Evolutionary conservation across 352 stramenopile species (phyloP).

Genomic region (Phytophthora sojae): DNA sequence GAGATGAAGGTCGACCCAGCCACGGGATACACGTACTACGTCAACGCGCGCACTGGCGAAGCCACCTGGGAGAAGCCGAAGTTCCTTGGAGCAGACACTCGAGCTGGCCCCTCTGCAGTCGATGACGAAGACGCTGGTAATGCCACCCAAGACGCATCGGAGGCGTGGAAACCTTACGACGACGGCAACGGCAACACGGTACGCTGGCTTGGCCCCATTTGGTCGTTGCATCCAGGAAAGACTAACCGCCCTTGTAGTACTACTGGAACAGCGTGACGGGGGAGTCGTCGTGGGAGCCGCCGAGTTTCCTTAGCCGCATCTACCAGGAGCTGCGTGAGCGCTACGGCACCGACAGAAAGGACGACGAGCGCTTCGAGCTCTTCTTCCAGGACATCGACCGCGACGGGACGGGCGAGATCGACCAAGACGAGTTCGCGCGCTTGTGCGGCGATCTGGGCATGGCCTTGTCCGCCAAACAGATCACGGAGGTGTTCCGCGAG

Average conservation of each 20-base stretch:
- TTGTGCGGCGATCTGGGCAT: conserved; percentile 77
- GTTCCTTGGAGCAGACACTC: conserved; percentile 14
- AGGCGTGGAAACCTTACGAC: conserved; percentile 64
- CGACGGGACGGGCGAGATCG: conserved; percentile 66
- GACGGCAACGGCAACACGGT: conserved; percentile 74
- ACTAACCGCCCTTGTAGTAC: conserved; percentile 47
- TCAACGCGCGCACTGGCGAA: conserved; percentile 71
- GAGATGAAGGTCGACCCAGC: conserved; percentile 55
- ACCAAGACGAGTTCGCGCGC: conserved; percentile 68
- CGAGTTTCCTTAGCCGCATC: conserved; percentile 58
- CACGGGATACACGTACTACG: conserved; percentile 62
- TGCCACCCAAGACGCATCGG: conserved; percentile 16
- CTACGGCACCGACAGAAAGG: conserved; percentile 57
- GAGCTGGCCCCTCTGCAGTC: background rate
- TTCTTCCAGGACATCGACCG: conserved; percentile 74
- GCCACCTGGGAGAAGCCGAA: conserved; percentile 63
- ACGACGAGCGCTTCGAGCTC: conserved; percentile 69
- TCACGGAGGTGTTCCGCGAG: conserved; percentile 62
- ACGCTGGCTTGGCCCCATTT: background rate
- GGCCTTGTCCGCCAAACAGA: conserved; percentile 64
- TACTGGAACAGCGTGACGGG: conserved; percentile 77
- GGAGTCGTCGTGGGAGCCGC: conserved; percentile 72
- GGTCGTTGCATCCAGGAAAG: background rate
- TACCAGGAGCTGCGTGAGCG: conserved; percentile 60
- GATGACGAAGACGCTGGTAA: conserved; percentile 15